Conservation (phyloP, 2,329 filamentous ascomycete genomes). For the Venturia pyrina region DNA sequence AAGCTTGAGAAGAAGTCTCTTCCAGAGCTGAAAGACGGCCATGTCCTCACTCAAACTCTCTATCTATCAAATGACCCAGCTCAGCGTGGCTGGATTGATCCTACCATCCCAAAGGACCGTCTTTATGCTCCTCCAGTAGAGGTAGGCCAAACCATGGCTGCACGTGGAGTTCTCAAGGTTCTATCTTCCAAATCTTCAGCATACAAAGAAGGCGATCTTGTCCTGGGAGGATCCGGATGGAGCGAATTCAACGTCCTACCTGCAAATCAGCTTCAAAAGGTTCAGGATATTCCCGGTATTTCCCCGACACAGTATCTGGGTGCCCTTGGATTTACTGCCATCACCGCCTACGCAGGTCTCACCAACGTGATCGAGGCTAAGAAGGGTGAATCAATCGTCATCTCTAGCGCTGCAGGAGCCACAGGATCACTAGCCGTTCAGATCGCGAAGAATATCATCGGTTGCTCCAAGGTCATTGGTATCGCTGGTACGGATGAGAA, state of each 20-base stretch:
- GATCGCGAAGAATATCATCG: constrained; percentile 40
- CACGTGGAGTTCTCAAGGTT: constrained; percentile 28
- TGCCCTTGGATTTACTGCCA: constrained; percentile 32
- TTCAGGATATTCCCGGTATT: constrained; percentile 27
- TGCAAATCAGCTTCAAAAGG: constrained; percentile 22
- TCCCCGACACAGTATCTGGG: constrained; percentile 36
- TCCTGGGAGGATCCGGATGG: constrained; percentile 28
- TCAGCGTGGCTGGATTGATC: constrained; percentile 41
- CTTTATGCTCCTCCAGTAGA: constrained; percentile 38
- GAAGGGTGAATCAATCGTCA: constrained; percentile 33
- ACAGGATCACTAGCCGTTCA: constrained; percentile 42
- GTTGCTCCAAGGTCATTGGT: constrained; percentile 40
- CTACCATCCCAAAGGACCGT: constrained; percentile 29
- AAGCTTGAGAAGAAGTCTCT: constrained; percentile 26
- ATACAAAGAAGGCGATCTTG: constrained; percentile 26
- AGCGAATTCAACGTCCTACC: constrained; percentile 32
- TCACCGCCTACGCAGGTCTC: constrained; percentile 40
- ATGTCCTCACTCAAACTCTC: constrained; percentile 37
- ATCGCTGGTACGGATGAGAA: constrained; percentile 44
- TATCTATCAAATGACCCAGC: constrained; percentile 45
- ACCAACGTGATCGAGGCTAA: constrained; percentile 29
- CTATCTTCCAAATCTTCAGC: constrained; percentile 25
- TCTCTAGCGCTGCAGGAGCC: constrained; percentile 39
- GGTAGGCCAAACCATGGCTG: constrained; percentile 29
- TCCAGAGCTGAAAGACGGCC: constrained; percentile 26